Conservation (phyloP, 1,284 basidiomycete genomes). For the Xerocomus cyaneibrunnescens region DNA sequence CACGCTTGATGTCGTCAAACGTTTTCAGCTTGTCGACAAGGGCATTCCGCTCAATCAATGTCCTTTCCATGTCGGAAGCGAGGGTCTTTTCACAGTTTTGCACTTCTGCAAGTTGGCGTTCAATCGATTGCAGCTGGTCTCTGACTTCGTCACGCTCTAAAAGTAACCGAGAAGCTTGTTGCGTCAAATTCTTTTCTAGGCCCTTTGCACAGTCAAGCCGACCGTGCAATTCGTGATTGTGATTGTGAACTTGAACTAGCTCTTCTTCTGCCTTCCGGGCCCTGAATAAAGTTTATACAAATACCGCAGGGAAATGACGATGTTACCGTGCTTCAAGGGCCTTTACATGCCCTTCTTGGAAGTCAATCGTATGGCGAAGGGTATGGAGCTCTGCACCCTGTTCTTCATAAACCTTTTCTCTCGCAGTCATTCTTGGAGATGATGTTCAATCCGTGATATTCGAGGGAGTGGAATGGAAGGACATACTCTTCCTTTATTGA, state of each 20-base stretch:
- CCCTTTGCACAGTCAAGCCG: constrained; percentile 30
- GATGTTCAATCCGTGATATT: constrained; percentile 15
- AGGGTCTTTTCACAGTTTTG: constrained; percentile 18
- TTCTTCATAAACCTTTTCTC: constrained; percentile 28
- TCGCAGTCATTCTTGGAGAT: constrained; percentile 21
- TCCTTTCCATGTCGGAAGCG: constrained; percentile 20
- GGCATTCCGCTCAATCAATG: constrained; percentile 20
- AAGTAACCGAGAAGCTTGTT: constrained; percentile 30
- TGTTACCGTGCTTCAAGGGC: constrained; percentile 29
- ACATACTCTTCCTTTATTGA: constrained; percentile 36
- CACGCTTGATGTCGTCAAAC: constrained; percentile 21
- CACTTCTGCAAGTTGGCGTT: constrained; percentile 20
- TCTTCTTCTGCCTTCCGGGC: constrained; percentile 21
- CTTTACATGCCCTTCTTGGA: constrained; percentile 31
- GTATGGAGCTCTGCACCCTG: constrained; percentile 26
- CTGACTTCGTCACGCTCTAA: constrained; percentile 29
- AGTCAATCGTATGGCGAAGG: constrained; percentile 32
- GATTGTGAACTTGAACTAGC: constrained; percentile 15
- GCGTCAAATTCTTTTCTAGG: constrained; percentile 26
- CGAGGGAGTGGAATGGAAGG: constrained; percentile 21
- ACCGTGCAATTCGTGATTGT: constrained; percentile 30
- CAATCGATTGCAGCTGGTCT: constrained; percentile 12
- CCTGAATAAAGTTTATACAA: constrained; percentile 25
- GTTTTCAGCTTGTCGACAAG: constrained; percentile 25
- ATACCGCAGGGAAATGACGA: background rate